Evolutionary conservation across 2,329 filamentous ascomycete genomes (phyloP).

Genomic region (Chaetomium olivaceum): DNA sequence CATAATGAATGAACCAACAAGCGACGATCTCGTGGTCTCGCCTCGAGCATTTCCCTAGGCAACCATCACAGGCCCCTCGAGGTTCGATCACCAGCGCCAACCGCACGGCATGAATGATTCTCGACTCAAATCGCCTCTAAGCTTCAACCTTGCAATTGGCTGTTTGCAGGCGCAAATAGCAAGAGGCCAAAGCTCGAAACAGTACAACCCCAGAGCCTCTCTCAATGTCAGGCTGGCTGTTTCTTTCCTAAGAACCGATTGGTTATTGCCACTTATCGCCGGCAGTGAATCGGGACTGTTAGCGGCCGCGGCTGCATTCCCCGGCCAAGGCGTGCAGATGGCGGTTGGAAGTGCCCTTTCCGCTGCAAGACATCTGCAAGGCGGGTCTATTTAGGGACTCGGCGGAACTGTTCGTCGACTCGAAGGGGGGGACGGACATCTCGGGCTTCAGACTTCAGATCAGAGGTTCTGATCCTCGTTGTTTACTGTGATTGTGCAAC

Average conservation of each 20-base stretch:
- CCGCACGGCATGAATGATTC: constrained; percentile 28
- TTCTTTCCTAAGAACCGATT: constrained; percentile 14
- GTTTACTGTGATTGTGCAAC: neutral
- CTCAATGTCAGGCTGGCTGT: neutral
- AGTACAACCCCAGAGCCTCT: neutral
- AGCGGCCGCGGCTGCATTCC: constrained; percentile 23
- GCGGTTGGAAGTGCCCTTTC: constrained; percentile 31
- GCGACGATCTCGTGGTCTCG: constrained; percentile 1
- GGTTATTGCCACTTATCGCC: neutral
- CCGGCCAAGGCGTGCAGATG: constrained; percentile 6
- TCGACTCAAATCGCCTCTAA: neutral
- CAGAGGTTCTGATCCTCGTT: neutral
- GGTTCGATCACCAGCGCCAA: constrained; percentile 6
- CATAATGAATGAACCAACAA: constrained; percentile 13
- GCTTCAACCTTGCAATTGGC: neutral
- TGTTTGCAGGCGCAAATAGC: constrained; percentile 10
- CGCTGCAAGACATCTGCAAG: constrained; percentile 29
- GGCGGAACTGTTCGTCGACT: neutral
- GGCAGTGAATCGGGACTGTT: constrained; percentile 19
- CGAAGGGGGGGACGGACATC: too few species aligned
- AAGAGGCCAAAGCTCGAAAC: constrained; percentile 6
- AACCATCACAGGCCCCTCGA: neutral
- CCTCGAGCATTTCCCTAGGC: neutral
- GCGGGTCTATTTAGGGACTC: constrained; percentile 26
- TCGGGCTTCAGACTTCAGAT: too few species aligned